phyloP scores from a whole-genome alignment of 441 rosid genomes.

The Arabidopsis lyrata region DNA sequence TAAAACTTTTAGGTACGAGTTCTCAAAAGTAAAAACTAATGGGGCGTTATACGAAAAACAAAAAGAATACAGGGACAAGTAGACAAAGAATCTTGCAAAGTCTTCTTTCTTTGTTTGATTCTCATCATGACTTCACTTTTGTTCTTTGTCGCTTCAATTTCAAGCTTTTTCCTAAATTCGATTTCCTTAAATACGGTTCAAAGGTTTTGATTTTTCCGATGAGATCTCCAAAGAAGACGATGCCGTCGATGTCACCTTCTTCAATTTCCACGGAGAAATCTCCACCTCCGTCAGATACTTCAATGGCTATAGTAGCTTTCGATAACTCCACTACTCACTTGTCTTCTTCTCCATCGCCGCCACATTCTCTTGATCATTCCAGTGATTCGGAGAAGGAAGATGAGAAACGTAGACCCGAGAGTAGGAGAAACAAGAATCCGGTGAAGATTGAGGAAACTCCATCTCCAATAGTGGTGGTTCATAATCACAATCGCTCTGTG shows the following conservation, averaged over 20 bases:
- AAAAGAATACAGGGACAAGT: background rate
- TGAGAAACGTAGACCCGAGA: constrained; percentile 15
- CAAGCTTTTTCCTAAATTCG: constrained; percentile 39
- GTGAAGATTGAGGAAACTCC: constrained; percentile 29
- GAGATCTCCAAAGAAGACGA: constrained; percentile 36
- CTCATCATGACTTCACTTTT: constrained; percentile 33
- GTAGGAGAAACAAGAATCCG: constrained; percentile 27
- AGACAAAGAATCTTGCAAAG: constrained; percentile 6
- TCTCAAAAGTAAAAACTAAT: background rate
- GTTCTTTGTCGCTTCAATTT: constrained; percentile 30
- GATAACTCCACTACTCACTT: constrained; percentile 60
- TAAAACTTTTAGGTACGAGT: background rate
- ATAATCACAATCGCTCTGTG: constrained; percentile 35
- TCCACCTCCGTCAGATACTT: constrained; percentile 44
- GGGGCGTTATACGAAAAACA: constrained; percentile 1
- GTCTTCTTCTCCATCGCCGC: constrained; percentile 57
- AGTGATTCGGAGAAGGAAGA: constrained; percentile 35
- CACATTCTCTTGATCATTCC: constrained; percentile 38
- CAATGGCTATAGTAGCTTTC: constrained; percentile 61
- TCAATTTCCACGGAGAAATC: constrained; percentile 28
- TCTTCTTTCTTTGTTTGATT: constrained; percentile 26
- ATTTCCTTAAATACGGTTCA: constrained; percentile 1
- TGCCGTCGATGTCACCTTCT: constrained; percentile 37
- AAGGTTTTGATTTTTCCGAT: constrained; percentile 15
- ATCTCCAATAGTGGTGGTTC: constrained; percentile 44